Conservation (phyloP, 176 grass and related monocot genomes). For the Sorghum bicolor region Sorghum_bicolor_NCBIv3 NC_012870.2:69053001-69053500, state of each 20-base stretch:
- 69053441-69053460: neutral
- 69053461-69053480: neutral
- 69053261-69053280: neutral
- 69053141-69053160: neutral
- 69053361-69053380: neutral
- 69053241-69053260: constrained; percentile 1
- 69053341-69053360: neutral
- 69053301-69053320: neutral
- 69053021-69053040: neutral
- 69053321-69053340: neutral
- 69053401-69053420: neutral
- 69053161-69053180: neutral
- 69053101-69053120: neutral
- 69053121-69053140: neutral
- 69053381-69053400: too few species aligned
- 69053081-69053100: neutral
- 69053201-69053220: neutral
- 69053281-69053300: neutral
- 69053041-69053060: neutral
- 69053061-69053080: neutral
- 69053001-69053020: neutral
- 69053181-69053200: neutral
- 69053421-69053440: neutral
- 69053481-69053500: neutral
- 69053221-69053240: neutral